phyloP scores from a whole-genome alignment of 192 early-diverging fungal genomes.

The Ramicandelaber brevisporus region DNA sequence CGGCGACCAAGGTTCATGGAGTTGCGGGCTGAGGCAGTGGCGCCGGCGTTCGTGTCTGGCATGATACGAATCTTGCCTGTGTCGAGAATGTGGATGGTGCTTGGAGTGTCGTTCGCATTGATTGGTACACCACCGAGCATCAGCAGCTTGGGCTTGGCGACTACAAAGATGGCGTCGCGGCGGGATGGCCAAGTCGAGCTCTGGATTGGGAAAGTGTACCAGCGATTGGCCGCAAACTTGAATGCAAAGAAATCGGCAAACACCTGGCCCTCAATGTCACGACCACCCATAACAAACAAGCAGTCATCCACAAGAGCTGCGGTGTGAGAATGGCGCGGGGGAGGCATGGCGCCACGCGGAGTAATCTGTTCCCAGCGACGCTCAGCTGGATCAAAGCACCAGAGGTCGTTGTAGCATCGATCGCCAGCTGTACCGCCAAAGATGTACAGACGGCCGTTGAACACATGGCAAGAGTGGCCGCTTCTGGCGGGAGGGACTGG shows the following conservation, averaged over 20 bases:
- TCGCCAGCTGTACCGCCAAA: conserved; percentile 19
- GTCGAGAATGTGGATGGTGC: conserved; percentile 12
- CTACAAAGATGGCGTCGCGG: conserved; percentile 14
- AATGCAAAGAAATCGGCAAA: conserved; percentile 19
- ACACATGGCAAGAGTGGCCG: conserved; percentile 17
- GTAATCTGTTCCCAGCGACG: conserved; percentile 10
- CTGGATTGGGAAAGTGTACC: conserved; percentile 21
- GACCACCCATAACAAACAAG: conserved; percentile 20
- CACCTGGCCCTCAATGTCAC: conserved; percentile 9
- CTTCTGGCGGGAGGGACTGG: conserved; percentile 7
- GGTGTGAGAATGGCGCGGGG: conserved; percentile 15
- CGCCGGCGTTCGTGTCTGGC: conserved; percentile 9
- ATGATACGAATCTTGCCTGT: conserved; percentile 21
- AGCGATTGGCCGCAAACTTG: conserved; percentile 17
- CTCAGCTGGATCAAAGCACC: conserved; percentile 10
- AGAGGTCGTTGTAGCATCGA: conserved; percentile 20
- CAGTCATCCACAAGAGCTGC: conserved; percentile 19
- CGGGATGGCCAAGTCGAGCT: conserved; percentile 16
- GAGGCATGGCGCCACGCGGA: conserved; percentile 15
- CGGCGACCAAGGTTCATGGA: conserved; percentile 12
- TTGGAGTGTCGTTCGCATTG: conserved; percentile 10
- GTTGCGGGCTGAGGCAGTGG: neutral
- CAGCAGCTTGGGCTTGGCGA: conserved; percentile 14
- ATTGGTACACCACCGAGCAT: conserved; percentile 16
- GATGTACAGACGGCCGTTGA: conserved; percentile 12